Evolutionary conservation across 495 filamentous ascomycete genomes (phyloP).

Genomic region (Penicillium arizonense): DNA sequence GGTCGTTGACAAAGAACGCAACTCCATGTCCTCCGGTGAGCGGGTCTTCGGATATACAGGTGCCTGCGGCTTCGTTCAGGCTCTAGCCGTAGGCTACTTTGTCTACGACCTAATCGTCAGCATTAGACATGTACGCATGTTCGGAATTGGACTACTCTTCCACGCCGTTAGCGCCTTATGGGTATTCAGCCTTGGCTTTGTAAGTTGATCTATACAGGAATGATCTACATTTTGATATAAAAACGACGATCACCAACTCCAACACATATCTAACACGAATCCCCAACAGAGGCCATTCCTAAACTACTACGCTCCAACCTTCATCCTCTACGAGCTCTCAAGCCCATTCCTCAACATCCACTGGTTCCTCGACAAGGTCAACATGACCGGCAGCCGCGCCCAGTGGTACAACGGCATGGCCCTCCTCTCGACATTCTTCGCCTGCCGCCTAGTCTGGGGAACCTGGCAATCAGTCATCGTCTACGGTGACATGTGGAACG

Average conservation of each 20-base stretch:
- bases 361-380: slow-evolving; percentile 98
- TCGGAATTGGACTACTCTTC: slow-evolving; percentile 85
- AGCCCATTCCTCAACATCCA: slow-evolving; percentile 94
- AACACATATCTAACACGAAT: not conserved
- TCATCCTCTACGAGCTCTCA: slow-evolving; percentile 98
- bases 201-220: slow-evolving; percentile 49
- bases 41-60: slow-evolving; percentile 92
- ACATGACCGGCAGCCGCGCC: slow-evolving; percentile 77
- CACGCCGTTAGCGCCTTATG: slow-evolving; percentile 82
- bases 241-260: not conserved
- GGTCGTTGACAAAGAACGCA: slow-evolving; percentile 71
- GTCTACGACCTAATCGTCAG: slow-evolving; percentile 87
- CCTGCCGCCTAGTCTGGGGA: slow-evolving; percentile 88
- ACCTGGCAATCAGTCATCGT: slow-evolving; percentile 75
- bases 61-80: slow-evolving; percentile 76
- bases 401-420: slow-evolving; percentile 88
- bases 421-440: slow-evolving; percentile 69
- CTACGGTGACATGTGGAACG: slow-evolving; percentile 76
- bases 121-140: slow-evolving; percentile 66
- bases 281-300: slow-evolving; percentile 75
- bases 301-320: slow-evolving; percentile 86
- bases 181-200: slow-evolving; percentile 90
- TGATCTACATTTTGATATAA: not conserved
- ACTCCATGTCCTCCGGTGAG: slow-evolving; percentile 65
- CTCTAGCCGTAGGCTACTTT: slow-evolving; percentile 90